These are phyloP conservation scores for Sarocladium kiliense DNA, from an alignment of 2,329 filamentous ascomycete species.

Conservation along the genomic window DNA sequence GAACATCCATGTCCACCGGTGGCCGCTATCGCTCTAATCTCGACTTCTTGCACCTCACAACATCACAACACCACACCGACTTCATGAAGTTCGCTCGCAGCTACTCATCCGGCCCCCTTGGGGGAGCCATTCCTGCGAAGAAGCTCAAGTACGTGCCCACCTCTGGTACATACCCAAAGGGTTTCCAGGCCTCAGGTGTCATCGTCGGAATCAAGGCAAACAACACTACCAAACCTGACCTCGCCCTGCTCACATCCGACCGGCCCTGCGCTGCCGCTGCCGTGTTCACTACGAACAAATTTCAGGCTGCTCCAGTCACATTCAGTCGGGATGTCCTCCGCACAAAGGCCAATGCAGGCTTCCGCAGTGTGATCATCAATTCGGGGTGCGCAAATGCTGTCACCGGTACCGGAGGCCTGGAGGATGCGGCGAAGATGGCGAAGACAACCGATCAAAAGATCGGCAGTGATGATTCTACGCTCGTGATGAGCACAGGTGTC, in stretches of 20 bases:
- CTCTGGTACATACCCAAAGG: constrained; percentile 80
- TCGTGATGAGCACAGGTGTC: constrained; percentile 98
- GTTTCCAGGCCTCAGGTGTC: constrained; percentile 80
- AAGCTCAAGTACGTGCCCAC: constrained; percentile 91
- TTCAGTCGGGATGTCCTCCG: constrained; percentile 71
- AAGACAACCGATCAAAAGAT: constrained; percentile 63
- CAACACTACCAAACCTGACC: constrained; percentile 86
- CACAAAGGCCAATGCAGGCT: constrained; percentile 59
- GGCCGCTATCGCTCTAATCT: constrained; percentile 3
- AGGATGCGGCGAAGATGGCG: constrained; percentile 86
- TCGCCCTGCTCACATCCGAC: constrained; percentile 84
- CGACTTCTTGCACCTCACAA: constrained; percentile 9
- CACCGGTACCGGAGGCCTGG: constrained; percentile 81
- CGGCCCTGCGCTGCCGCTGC: constrained; percentile 80
- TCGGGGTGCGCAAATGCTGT: constrained; percentile 97
- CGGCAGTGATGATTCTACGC: constrained; percentile 51
- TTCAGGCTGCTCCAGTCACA: constrained; percentile 92
- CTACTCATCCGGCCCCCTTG: constrained; percentile 25
- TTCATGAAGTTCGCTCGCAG: constrained; percentile 29
- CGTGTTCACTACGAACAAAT: constrained; percentile 97
- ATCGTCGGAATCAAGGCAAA: constrained; percentile 91
- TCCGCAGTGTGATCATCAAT: constrained; percentile 84
- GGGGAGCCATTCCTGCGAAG: constrained; percentile 57
- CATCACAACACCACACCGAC: constrained; percentile 13
- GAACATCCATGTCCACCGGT: background rate